These are phyloP conservation scores for Phytophthora multivora DNA, from an alignment of 352 stramenopile genomes.

Conservation along the genomic window DNA sequence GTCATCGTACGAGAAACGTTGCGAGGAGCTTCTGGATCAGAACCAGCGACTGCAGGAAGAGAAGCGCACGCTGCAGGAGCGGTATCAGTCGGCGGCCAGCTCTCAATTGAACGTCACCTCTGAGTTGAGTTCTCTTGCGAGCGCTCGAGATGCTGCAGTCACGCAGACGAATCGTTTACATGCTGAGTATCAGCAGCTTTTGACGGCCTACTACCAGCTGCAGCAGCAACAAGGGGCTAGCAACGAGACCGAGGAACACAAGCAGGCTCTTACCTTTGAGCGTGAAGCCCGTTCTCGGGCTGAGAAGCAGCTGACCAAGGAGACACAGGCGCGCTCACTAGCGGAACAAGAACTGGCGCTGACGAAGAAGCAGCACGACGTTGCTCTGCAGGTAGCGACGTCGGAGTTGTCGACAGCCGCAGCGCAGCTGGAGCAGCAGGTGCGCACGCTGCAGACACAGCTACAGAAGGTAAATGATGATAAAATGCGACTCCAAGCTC, in stretches of 20 bases:
- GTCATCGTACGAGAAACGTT: constrained; percentile 68
- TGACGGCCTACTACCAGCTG: constrained; percentile 72
- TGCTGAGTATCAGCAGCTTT: constrained; percentile 74
- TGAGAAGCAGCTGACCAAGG: constrained; percentile 68
- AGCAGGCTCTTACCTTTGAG: constrained; percentile 66
- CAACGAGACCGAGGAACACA: constrained; percentile 61
- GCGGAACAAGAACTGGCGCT: constrained; percentile 73
- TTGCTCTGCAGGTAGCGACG: constrained; percentile 63
- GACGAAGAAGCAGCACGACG: constrained; percentile 74
- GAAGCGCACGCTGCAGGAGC: constrained; percentile 63
- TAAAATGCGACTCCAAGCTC: constrained; percentile 35
- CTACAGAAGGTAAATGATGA: constrained; percentile 54
- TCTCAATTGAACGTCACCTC: constrained; percentile 57
- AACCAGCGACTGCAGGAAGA: constrained; percentile 69
- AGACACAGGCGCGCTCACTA: constrained; percentile 59
- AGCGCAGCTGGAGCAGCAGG: constrained; percentile 55
- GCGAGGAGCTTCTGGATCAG: constrained; percentile 65
- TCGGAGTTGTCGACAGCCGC: constrained; percentile 54
- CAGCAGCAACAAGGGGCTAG: constrained; percentile 61
- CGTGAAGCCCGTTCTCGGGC: constrained; percentile 55
- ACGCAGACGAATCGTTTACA: constrained; percentile 78
- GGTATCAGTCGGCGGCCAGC: constrained; percentile 60
- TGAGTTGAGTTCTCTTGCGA: constrained; percentile 62
- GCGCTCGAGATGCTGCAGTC: constrained; percentile 66
- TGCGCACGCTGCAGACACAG: constrained; percentile 29